phyloP scores from a whole-genome alignment of 2,329 filamentous ascomycete genomes.

The Monosporascus cannonballus region DNA sequence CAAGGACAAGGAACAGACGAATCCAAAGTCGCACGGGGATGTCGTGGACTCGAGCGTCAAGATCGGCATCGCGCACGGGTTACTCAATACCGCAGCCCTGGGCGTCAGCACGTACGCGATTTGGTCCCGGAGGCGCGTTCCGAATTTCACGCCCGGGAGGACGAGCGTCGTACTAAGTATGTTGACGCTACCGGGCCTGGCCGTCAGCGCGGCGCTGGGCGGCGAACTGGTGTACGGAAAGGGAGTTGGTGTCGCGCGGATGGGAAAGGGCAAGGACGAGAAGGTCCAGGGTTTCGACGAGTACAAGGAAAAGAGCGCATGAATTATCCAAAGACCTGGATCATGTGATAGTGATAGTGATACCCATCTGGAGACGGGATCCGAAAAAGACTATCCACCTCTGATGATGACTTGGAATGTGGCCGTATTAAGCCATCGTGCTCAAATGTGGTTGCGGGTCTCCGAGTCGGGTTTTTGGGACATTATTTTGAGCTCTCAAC shows the following conservation, averaged over 20 bases:
- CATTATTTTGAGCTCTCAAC: too few species aligned
- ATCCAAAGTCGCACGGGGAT: not conserved
- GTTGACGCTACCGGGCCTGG: not conserved
- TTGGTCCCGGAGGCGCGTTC: not conserved
- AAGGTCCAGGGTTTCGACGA: not conserved
- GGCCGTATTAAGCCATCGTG: too few species aligned
- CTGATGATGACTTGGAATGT: too few species aligned
- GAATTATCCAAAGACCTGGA: too few species aligned
- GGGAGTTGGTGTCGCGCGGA: not conserved
- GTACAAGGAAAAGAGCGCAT: not conserved
- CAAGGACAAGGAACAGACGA: constrained; percentile 1
- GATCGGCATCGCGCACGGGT: not conserved
- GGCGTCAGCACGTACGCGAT: not conserved
- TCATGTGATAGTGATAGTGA: too few species aligned
- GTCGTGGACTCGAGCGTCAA: not conserved
- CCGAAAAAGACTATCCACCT: too few species aligned
- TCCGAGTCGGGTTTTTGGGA: too few species aligned
- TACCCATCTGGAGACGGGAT: too few species aligned
- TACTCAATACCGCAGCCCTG: not conserved
- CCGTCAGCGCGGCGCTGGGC: not conserved
- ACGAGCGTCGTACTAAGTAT: not conserved
- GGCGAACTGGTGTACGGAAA: not conserved
- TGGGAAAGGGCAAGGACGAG: not conserved
- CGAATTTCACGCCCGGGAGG: not conserved
- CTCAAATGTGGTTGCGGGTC: too few species aligned